Evolutionary conservation across 169 alveolate genomes (phyloP), one percentile per base, ranked within the genome.

Genomic region (Ichthyophthirius multifiliis): DNA sequence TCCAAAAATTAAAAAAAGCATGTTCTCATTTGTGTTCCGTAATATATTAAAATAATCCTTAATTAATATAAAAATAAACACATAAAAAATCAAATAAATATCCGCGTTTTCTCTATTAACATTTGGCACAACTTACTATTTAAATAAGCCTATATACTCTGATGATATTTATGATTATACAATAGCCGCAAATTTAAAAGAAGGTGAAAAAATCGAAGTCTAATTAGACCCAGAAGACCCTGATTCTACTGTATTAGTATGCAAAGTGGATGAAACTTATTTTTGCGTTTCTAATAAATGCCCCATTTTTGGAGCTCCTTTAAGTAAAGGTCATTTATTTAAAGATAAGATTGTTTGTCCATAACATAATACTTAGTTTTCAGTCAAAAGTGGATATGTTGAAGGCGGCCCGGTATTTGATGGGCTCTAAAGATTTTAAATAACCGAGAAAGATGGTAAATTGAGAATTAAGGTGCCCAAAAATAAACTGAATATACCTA

Each of bases 321-420:
- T 89, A 1, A 30, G 73, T 5, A 77, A 76, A 3, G 91, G 92
- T 0, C 43, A 62, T 9, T 63, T 89, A 18, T 77, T 83, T 35
- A 88, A 87, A 5, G 94, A 89, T 77, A 89, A 89, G 41, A 87
- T 89, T 12, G 45, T 83, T 43, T 89, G 94, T 71, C 92, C 94
- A 62, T 85, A 77, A 71, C 94, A 89, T 64, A 35, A 48, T 20
- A 92, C 94, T n/a, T 62, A 77, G 5, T 89, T 89, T 65, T 37
- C 78, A 12, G 80, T 89, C 32, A 62, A 30, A 18, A 74, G 62
- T 81, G 94, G 94, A 15, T 79, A 30, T 37, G 77, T 80, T 43
- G 94, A 89, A 48, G 79, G 75, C 16, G 94, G 90, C 16, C 94
- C 94, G 5, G 84, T 78, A 31, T 20, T 83, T 10, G 83, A 83